Evolutionary conservation across 2,329 filamentous ascomycete species (phyloP).

Genomic region (Xylaria sp.): DNA sequence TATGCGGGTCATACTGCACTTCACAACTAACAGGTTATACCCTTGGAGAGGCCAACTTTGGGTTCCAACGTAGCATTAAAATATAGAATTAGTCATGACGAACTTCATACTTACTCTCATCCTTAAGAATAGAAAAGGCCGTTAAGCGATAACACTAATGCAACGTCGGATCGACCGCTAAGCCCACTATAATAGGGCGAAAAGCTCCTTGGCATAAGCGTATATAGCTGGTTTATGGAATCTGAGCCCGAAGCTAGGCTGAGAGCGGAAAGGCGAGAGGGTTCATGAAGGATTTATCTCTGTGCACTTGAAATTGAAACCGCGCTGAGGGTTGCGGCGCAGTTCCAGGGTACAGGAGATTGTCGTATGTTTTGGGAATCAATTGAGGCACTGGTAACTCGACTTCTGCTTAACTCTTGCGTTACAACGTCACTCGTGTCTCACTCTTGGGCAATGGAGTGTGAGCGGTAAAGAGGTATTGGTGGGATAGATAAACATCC

Average conservation of each 20-base stretch:
- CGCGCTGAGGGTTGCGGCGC: not conserved
- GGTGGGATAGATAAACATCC: not conserved
- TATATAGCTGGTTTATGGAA: not conserved
- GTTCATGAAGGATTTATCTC: conserved; percentile 1
- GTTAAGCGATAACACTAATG: not conserved
- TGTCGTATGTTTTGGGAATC: not conserved
- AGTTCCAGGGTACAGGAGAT: not conserved
- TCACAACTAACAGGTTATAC: not conserved
- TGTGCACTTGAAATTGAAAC: not conserved
- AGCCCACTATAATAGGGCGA: not conserved
- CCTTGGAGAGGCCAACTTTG: not conserved
- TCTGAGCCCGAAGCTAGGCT: not conserved
- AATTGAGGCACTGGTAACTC: not conserved
- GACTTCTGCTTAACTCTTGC: not conserved
- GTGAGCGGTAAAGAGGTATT: not conserved
- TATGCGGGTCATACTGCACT: not conserved
- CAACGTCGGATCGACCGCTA: not conserved
- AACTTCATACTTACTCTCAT: not conserved
- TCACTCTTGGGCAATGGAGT: not conserved
- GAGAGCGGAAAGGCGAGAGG: not conserved
- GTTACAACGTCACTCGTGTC: not conserved
- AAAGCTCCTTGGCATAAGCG: not conserved
- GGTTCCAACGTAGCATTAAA: not conserved
- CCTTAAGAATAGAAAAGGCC: not conserved
- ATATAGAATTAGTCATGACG: not conserved